A percentile compares a stretch with the other conserved stretches of the same genome.
These are phyloP conservation scores for Flueggea neowawraea DNA, from an alignment of 441 rosid species.

Conservation along the genomic window DNA sequence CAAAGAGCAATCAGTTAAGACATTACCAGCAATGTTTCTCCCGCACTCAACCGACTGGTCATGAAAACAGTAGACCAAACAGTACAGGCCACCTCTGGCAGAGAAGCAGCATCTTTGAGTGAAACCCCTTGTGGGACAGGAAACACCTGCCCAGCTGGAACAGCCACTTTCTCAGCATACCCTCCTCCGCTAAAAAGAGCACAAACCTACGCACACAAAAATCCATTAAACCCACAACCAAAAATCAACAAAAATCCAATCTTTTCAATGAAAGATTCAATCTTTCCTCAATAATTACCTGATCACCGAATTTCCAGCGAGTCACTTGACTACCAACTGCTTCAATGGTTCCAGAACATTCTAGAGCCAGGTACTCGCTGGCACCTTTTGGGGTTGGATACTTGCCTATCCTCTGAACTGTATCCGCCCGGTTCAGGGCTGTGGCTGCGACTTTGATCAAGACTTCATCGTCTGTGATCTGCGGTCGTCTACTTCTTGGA, in stretches of 20 bases:
- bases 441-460: slow-evolving; percentile 72
- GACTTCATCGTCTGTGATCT: slow-evolving; percentile 66
- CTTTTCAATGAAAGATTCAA: background rate
- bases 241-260: background rate
- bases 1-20: background rate
- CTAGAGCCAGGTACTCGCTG: slow-evolving; percentile 79
- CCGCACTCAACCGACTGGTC: slow-evolving; percentile 64
- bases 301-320: slow-evolving; percentile 81
- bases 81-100: slow-evolving; percentile 91
- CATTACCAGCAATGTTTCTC: slow-evolving; percentile 75
- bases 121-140: slow-evolving; percentile 68
- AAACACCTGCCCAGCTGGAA: slow-evolving; percentile 71
- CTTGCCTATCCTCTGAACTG: slow-evolving; percentile 60
- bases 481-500: slow-evolving; percentile 69
- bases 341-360: slow-evolving; percentile 78
- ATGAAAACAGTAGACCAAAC: slow-evolving; percentile 97
- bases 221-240: background rate
- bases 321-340: slow-evolving; percentile 64
- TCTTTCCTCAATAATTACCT: slow-evolving; percentile 31
- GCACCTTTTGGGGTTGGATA: slow-evolving; percentile 78
- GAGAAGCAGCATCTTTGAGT: slow-evolving; percentile 69
- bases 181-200: slow-evolving; percentile 94
- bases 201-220: slow-evolving; percentile 48
- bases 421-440: slow-evolving; percentile 80
- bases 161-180: slow-evolving; percentile 90